phyloP scores from a whole-genome alignment of 2,329 filamentous ascomycete species.

The Chaetomium strumarium region DNA sequence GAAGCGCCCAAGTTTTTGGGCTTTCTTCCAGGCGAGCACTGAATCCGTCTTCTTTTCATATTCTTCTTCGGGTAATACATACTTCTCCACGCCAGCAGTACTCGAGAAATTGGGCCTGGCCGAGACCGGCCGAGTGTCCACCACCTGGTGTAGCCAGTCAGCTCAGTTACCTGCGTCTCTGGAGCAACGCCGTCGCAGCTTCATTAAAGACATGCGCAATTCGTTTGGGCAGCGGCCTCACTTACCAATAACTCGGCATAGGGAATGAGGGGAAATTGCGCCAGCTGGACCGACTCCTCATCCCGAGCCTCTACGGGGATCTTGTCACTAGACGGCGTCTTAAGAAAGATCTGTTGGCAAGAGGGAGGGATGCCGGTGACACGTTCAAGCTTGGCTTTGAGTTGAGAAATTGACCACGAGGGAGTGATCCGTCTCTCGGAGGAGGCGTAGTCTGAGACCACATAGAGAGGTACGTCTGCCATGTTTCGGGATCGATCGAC shows the following conservation, averaged over 20 bases:
- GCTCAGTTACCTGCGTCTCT: neutral
- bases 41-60: slow-evolving; percentile 84
- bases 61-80: slow-evolving; percentile 75
- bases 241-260: slow-evolving; percentile 78
- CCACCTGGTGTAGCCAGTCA: slow-evolving; percentile 49
- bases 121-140: slow-evolving; percentile 70
- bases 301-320: slow-evolving; percentile 63
- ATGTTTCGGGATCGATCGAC: slow-evolving; percentile 35
- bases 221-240: neutral
- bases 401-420: slow-evolving; percentile 78
- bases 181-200: no score
- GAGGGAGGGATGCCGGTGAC: slow-evolving; percentile 85
- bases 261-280: slow-evolving; percentile 59
- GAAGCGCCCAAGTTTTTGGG: slow-evolving; percentile 93
- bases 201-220: neutral
- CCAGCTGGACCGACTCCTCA: slow-evolving; percentile 64
- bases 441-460: slow-evolving; percentile 68
- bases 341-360: slow-evolving; percentile 69
- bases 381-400: slow-evolving; percentile 84
- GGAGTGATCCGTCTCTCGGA: slow-evolving; percentile 90
- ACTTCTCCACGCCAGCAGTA: slow-evolving; percentile 77
- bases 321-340: slow-evolving; percentile 53
- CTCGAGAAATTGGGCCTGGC: slow-evolving; percentile 77
- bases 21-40: slow-evolving; percentile 91
- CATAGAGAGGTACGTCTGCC: slow-evolving; percentile 68